Evolutionary conservation across 208 protist genomes (phyloP).

Genomic region (Trypanosoma vivax): DNA sequence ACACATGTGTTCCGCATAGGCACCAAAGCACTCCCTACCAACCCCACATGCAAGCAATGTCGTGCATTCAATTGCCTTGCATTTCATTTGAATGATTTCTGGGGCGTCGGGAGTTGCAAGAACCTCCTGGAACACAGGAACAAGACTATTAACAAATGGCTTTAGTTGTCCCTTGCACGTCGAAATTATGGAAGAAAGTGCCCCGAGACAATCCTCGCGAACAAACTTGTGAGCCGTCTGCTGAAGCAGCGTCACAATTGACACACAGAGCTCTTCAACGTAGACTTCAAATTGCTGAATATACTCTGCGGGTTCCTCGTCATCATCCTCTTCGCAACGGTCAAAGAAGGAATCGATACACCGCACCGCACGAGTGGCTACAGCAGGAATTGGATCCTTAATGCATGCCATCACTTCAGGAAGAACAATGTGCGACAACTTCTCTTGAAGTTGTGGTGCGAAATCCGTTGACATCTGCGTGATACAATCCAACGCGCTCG

Average conservation of each 20-base stretch:
- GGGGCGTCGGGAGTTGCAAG: constrained; percentile 55
- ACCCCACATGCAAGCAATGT: constrained; percentile 78
- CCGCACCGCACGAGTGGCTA: constrained; percentile 57
- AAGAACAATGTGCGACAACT: constrained; percentile 41
- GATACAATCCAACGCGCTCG: constrained; percentile 59
- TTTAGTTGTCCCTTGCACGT: constrained; percentile 46
- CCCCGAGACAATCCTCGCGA: constrained; percentile 53
- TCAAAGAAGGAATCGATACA: constrained; percentile 78
- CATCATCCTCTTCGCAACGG: constrained; percentile 35
- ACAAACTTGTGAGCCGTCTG: constrained; percentile 49
- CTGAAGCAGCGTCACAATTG: constrained; percentile 43
- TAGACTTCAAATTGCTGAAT: constrained; percentile 41
- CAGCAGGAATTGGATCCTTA: constrained; percentile 55
- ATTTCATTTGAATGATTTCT: constrained; percentile 62
- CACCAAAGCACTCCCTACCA: constrained; percentile 59
- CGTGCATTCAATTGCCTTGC: constrained; percentile 81
- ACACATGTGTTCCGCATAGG: constrained; percentile 66
- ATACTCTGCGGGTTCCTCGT: constrained; percentile 33
- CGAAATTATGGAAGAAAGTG: constrained; percentile 63
- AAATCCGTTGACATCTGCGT: constrained; percentile 73
- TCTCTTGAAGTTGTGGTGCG: constrained; percentile 43
- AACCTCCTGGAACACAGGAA: constrained; percentile 69
- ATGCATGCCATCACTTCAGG: constrained; percentile 45
- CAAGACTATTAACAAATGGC: constrained; percentile 56
- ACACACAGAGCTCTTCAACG: constrained; percentile 51